Evolutionary conservation across 2,329 filamentous ascomycete genomes (phyloP), one percentile per base, ranked within the genome.

Genomic region (Colletotrichum aenigma): DNA sequence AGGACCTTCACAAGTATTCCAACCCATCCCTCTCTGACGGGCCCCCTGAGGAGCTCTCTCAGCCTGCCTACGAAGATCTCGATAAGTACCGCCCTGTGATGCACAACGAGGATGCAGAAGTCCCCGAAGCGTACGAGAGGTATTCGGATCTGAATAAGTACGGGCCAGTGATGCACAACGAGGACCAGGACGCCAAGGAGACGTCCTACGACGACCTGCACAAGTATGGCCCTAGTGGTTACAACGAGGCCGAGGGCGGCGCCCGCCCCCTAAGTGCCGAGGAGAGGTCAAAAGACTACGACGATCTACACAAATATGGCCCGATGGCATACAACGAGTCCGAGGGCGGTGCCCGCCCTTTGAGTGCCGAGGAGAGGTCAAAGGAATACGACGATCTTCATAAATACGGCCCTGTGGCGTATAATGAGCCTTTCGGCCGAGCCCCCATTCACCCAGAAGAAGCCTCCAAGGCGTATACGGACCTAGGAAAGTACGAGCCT

Each of bases 181-280:
- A 86, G 72, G 83, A n/a, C 9, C 21, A n/a, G 16, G 56, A 82
- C 1, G 83, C 89, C 77, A 80, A 81, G 7, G 84, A 83, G 70
- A 84, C 85, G 36, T 78, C 84, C 4, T 88, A 88, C 68, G 82
- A 86, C 2, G 84, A 87, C 68, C 79, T 86, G 12, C 75, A 83
- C 43, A 71, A 81, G 13, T 86, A 87, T 75, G 81, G 81, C 3
- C 82, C 84, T 4, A 79, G 85, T 16, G 73, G 70, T 7, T 85
- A 82, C 79, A 86, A 87, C 36, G 83, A 85, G 69, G 84, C 85
- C 3, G 82, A 85, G 70, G 83, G 83, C 43, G 43, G 43, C 4
- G 76, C 83, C 18, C 81, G 77, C 24, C 73, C 78, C 6, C 72
- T 78, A 21, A 83, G 81, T 2, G 74, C 78, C 1, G 85, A 87